Evolutionary conservation across 257 asterid species (phyloP).

Genomic region (Nicotiana benthamiana): DNA sequence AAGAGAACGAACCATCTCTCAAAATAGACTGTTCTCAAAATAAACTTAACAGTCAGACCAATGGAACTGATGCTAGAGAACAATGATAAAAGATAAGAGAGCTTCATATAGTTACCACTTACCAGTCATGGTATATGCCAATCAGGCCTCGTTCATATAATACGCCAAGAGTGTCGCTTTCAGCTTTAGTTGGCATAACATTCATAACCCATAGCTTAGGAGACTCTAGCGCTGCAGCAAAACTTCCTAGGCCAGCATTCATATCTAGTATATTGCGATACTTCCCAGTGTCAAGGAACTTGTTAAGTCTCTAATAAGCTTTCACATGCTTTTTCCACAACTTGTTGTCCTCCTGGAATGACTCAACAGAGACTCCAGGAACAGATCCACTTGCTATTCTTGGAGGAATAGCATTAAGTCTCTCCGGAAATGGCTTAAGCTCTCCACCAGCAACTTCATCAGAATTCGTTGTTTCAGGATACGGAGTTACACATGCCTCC

Average conservation of each 20-base stretch:
- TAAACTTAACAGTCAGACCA: neutral
- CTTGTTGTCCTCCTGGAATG: slow-evolving; percentile 28
- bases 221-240: slow-evolving; percentile 35
- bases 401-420: slow-evolving; percentile 32
- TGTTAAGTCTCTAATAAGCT: slow-evolving; percentile 25
- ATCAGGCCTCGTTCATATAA: slow-evolving; percentile 38
- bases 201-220: slow-evolving; percentile 42
- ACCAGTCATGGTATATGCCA: slow-evolving; percentile 45
- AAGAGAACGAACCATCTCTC: neutral
- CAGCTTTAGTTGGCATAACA: slow-evolving; percentile 37
- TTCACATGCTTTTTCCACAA: slow-evolving; percentile 31
- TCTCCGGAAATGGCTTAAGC: slow-evolving; percentile 31
- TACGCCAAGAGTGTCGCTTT: slow-evolving; percentile 30
- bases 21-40: neutral
- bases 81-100: neutral
- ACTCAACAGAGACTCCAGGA: slow-evolving; percentile 26
- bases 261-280: slow-evolving; percentile 41
- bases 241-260: slow-evolving; percentile 46
- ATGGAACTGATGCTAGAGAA: neutral
- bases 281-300: slow-evolving; percentile 23
- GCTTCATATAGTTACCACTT: slow-evolving; percentile 19
- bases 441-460: slow-evolving; percentile 35
- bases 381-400: slow-evolving; percentile 23
- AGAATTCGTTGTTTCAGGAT: slow-evolving; percentile 15
- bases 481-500: slow-evolving; percentile 30